Evolutionary conservation across 1,284 basidiomycete genomes (phyloP), one percentile per base, ranked within the genome.

Genomic region (Moniliella sp.): DNA sequence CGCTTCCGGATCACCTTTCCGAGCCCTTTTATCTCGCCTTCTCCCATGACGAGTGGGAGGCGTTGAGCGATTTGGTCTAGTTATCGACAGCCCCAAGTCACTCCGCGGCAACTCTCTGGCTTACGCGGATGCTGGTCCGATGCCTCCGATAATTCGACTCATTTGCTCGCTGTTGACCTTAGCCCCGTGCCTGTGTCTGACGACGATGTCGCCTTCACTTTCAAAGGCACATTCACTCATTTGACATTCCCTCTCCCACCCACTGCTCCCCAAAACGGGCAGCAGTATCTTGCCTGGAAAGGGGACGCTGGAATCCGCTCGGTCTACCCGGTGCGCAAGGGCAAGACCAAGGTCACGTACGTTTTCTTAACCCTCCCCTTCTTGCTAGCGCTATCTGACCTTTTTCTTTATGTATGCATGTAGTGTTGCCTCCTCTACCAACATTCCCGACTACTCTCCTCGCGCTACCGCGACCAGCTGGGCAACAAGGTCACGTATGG

Each of bases 401-500:
- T 7, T 7, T 7, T 7, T 23, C 7, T 23, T n/a, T 23, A 7
- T 23, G 21, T 7, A 7, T 7, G n/a, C 21, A 23, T 23, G 21
- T 7, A 7, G 18, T 35, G 32, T 27, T 32, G 31, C 5, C 29
- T 18, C 11, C 16, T 25, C 17, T 9, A 3, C 48, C 82, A 67
- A 69, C 32, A 68, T 84, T 36, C 65, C 73, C 43, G 75, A 73
- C 14, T 74, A 74, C 62, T 75, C 75, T 15, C 68, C 66, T 8
- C 74, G 76, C 1, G 64, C 66, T 25, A 47, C 74, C 5, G 67
- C 62, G 9, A 76, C 77, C 34, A 80, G 78, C 60, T 72, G 15
- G 78, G 78, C 18, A 66, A 76, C 4, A 78, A 76, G 1, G 62
- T 93, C 35, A 82, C 78, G 3, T 84, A 83, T 45, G 86, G 86